Percentiles rank a stretch among this genome's conserved stretches.
Conservation (phyloP, 768 basidiomycete genomes). For the Boletus insuetus region DNA sequence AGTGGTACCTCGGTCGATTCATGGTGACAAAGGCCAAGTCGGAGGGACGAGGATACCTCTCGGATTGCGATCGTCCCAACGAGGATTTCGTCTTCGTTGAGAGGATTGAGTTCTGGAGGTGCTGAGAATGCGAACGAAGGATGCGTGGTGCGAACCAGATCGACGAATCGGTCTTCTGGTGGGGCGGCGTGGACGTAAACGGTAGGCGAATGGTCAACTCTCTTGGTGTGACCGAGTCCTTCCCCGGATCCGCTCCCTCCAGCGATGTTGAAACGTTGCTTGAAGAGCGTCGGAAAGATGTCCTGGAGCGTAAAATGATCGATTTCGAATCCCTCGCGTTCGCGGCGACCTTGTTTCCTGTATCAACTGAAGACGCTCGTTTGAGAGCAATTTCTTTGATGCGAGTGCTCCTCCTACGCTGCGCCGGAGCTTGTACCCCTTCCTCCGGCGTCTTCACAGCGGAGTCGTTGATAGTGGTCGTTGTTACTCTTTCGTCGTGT, state of each 20-base stretch:
- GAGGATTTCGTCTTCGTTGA: neutral
- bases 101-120: neutral
- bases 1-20: slow-evolving; percentile 20
- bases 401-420: slow-evolving; percentile 25
- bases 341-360: neutral
- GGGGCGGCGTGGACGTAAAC: slow-evolving; percentile 20
- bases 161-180: neutral
- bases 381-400: slow-evolving; percentile 15
- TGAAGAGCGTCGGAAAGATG: neutral
- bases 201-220: slow-evolving; percentile 24
- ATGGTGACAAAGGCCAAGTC: slow-evolving; percentile 25
- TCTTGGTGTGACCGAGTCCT: slow-evolving; percentile 2
- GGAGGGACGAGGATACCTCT: slow-evolving; percentile 16
- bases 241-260: neutral
- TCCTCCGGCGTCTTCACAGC: neutral
- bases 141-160: slow-evolving; percentile 17
- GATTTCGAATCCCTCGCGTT: slow-evolving; percentile 2
- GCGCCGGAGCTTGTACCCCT: neutral
- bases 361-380: slow-evolving; percentile 8
- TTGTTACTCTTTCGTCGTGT: neutral
- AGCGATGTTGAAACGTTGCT: neutral
- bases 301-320: slow-evolving; percentile 12
- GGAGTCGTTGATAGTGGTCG: neutral
- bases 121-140: slow-evolving; percentile 28
- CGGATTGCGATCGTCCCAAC: slow-evolving; percentile 27